These are phyloP conservation scores for Parathielavia appendiculata DNA, from an alignment of 495 filamentous ascomycete genomes.

Conservation along the genomic window DNA sequence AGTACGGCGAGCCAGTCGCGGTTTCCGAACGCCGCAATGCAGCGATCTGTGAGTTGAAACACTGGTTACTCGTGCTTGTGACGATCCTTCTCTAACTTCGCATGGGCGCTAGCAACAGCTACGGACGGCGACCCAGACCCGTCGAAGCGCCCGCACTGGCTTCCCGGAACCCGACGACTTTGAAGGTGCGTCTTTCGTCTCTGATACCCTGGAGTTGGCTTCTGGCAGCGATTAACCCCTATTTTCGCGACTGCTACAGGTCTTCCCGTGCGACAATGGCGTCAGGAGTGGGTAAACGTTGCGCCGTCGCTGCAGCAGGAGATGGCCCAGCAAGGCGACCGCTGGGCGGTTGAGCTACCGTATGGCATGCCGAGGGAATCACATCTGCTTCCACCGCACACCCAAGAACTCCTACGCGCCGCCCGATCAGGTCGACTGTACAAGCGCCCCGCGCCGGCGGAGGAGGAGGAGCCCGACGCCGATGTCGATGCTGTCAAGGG, in stretches of 20 bases:
- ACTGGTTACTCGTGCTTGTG: too few relatives aligned
- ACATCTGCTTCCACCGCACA: slow-evolving; percentile 70
- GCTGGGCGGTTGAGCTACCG: slow-evolving; percentile 55
- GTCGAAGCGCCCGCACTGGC: slow-evolving; percentile 63
- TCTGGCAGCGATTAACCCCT: slow-evolving; percentile 1
- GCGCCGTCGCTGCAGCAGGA: slow-evolving; percentile 59
- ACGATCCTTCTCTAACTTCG: not conserved
- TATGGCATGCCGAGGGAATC: slow-evolving; percentile 81
- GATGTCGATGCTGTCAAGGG: slow-evolving; percentile 42
- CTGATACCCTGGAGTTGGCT: not conserved
- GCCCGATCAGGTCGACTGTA: slow-evolving; percentile 71
- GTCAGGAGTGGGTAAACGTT: slow-evolving; percentile 62
- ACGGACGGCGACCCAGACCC: slow-evolving; percentile 58
- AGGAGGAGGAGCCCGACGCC: slow-evolving; percentile 49
- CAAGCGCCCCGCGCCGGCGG: slow-evolving; percentile 48
- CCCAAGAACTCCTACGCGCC: slow-evolving; percentile 76
- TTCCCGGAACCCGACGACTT: slow-evolving; percentile 92
- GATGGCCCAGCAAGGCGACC: slow-evolving; percentile 45
- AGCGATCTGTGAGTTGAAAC: slow-evolving; percentile 28
- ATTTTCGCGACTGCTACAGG: slow-evolving; percentile 31
- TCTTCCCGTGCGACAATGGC: slow-evolving; percentile 89
- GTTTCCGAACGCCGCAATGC: slow-evolving; percentile 21
- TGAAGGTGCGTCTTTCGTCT: slow-evolving; percentile 49
- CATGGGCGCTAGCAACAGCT: slow-evolving; percentile 31
- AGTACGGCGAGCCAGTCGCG: not conserved